Evolutionary conservation across 768 basidiomycete species (phyloP).

Genomic region (Sutorius australiensis): DNA sequence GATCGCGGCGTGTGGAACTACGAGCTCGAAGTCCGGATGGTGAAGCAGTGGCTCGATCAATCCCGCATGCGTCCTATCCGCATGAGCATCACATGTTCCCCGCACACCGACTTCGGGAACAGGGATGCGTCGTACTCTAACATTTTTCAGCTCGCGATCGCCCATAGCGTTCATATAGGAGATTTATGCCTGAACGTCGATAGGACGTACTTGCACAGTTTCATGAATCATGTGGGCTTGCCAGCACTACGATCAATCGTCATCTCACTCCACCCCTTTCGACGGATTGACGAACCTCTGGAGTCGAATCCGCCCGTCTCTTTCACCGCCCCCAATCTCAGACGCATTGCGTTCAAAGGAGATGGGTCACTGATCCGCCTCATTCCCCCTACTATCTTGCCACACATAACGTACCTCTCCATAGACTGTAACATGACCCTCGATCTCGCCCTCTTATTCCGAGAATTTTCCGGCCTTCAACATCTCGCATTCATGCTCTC

Average conservation of each 20-base stretch:
- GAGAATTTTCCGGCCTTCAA: slow-evolving; percentile 16
- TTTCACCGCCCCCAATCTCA: slow-evolving; percentile 17
- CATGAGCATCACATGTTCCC: slow-evolving; percentile 20
- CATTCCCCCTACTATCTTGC: slow-evolving; percentile 15
- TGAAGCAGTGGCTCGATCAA: slow-evolving; percentile 20
- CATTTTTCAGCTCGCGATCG: slow-evolving; percentile 18
- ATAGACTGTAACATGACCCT: slow-evolving; percentile 17
- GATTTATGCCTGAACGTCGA: slow-evolving; percentile 19
- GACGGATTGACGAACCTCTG: slow-evolving; percentile 1
- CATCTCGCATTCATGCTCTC: slow-evolving; percentile 15
- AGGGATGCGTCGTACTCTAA: slow-evolving; percentile 8
- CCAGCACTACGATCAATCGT: slow-evolving; percentile 13
- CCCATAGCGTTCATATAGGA: slow-evolving; percentile 20
- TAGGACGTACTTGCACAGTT: slow-evolving; percentile 16
- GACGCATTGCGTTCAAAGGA: slow-evolving; percentile 14
- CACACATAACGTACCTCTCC: slow-evolving; percentile 24
- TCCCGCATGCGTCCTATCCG: slow-evolving; percentile 21
- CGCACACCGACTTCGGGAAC: slow-evolving; percentile 17
- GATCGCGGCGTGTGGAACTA: slow-evolving; percentile 32
- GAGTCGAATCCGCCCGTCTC: background rate
- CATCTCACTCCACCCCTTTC: slow-evolving; percentile 13
- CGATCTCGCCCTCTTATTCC: slow-evolving; percentile 18
- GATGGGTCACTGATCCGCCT: slow-evolving; percentile 6
- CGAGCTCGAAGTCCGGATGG: slow-evolving; percentile 25
- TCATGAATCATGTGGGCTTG: slow-evolving; percentile 13